Evolutionary conservation across 805 yeast genomes (phyloP), one percentile per base, ranked within the genome.

Genomic region (Kuraishia floccosa): DNA sequence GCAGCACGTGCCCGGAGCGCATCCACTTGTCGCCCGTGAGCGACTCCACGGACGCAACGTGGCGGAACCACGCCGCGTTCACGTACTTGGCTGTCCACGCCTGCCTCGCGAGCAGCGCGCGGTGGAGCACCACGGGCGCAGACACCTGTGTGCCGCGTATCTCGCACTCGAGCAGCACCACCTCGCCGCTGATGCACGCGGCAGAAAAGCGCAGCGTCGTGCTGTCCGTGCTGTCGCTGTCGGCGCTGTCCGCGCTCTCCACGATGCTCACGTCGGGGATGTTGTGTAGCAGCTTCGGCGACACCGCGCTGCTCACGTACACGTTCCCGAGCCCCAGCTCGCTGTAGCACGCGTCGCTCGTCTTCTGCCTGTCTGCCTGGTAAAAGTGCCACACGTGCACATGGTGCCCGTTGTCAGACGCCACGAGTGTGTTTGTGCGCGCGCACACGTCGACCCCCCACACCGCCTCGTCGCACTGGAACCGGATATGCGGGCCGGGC

Each of bases 401-500:
- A 5, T 50, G 46, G 32, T 62, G 69, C 4, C 71, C 57, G 40
- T 77, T 77, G 38, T 74, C 81, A 1, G 80, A 65, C 1, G 65
- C 60, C 0, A 56, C 68, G 10, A 76, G 37, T 25, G 68, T 32
- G 32, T 57, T 44, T 23, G 48, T 56, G 27, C 37, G 18, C 3
- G 40, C 43, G n/a, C 49, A 39, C 24, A 66, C 49, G 41, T 73
- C 81, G 13, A 72, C 40, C 1, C 83, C 82, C 86, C 86, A 78
- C 2, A 65, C 71, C 1, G 80, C 71, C n/a, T n/a, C n/a, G n/a
- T n/a, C 2, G 65, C 50, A 5, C 52, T 52, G 28, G 65, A 40
- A 20, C 49, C 52, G 3, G 66, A 33, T 6, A 46, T 50, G 38
- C 25, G 42, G 35, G 39, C 49, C 38, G 13, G 54, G 47, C 11